Base-by-base conservation (phyloP, 805 yeast species). In the Metschnikowia cubensis region DNA sequence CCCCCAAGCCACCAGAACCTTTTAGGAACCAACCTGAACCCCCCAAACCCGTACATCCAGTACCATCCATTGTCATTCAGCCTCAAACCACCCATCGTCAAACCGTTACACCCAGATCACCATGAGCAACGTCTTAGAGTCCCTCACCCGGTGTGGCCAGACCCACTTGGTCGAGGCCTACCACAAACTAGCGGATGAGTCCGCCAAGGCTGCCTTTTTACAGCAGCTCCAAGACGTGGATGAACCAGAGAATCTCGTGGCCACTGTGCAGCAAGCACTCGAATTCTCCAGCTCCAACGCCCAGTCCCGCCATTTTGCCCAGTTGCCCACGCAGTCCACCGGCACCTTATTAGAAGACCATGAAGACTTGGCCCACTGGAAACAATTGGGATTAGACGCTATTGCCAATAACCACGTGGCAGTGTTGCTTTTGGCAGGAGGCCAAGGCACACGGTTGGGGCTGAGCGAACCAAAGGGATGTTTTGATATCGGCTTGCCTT, bases 361-460 rank as follows among this genome's bases (percentile, higher is more conserved):
- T 1, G 65, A 59, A 13, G 56, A 51, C 18, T 62, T 64, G 38
- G 56, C 53, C 4, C 39, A 59, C 13, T 85, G 85, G 81, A 57
- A 60, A 20, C 49, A 66, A 2, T 38, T 70, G 14, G 99, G 99
- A 13, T 66, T 84, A 15, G 71, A 81, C 22, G 87, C 92, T 31
- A 84, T 94, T 48, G 67, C 80, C 15, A 66, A 73, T 13, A 85
- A 85, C 55, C 81, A 86, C 61, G 98, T 92, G 21, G 99, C 89
- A 33, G 92, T 94, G 4, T 75, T 94, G 39, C 74, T 94, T 47
- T 85, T 94, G 87, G 97, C 99, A 11, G 99, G 99, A 50, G 99
- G 99, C 45, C 99, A 94, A 68, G 99, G 99, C 32, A 87, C 97
- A 6, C 78, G 99, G 54, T 75, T 94, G 48, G 99, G 99, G 1